Evolutionary conservation across 495 filamentous ascomycete genomes (phyloP).

Genomic region (Cladorrhinum samala): DNA sequence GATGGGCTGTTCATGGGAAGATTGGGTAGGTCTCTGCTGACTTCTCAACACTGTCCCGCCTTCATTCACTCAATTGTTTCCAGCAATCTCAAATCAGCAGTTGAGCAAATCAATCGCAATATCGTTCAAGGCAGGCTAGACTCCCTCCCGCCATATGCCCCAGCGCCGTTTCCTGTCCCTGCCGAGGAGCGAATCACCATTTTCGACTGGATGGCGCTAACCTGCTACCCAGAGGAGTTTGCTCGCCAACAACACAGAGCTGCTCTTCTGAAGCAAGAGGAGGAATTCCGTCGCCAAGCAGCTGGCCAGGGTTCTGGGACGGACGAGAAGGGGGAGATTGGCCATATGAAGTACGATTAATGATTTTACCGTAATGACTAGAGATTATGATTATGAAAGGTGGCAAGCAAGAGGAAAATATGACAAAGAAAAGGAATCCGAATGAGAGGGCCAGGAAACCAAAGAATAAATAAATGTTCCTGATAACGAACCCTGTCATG

Average conservation of each 20-base stretch:
- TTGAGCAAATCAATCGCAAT: slow-evolving; percentile 15
- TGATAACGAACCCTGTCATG: no score
- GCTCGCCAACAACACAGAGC: slow-evolving; percentile 13
- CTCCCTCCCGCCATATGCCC: slow-evolving; percentile 22
- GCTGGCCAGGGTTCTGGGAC: neutral
- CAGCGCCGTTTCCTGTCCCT: slow-evolving; percentile 25
- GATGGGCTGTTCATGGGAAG: slow-evolving; percentile 61
- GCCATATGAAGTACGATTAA: neutral
- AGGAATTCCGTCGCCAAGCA: neutral
- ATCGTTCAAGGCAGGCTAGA: slow-evolving; percentile 24
- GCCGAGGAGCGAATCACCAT: slow-evolving; percentile 25
- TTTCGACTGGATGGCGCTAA: slow-evolving; percentile 35
- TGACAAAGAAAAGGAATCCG: neutral
- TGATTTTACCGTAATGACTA: neutral
- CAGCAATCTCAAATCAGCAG: slow-evolving; percentile 27
- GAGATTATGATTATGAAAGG: neutral
- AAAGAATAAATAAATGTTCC: neutral
- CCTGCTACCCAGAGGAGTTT: slow-evolving; percentile 29
- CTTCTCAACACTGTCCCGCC: neutral
- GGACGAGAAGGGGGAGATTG: neutral
- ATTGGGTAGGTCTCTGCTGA: slow-evolving; percentile 47
- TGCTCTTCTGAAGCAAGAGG: neutral
- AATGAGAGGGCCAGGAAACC: neutral
- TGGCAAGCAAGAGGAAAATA: neutral
- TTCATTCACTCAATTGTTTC: neutral